Base-by-base conservation (phyloP, 2,329 filamentous ascomycete species). In the Alternaria sp. region DNA sequence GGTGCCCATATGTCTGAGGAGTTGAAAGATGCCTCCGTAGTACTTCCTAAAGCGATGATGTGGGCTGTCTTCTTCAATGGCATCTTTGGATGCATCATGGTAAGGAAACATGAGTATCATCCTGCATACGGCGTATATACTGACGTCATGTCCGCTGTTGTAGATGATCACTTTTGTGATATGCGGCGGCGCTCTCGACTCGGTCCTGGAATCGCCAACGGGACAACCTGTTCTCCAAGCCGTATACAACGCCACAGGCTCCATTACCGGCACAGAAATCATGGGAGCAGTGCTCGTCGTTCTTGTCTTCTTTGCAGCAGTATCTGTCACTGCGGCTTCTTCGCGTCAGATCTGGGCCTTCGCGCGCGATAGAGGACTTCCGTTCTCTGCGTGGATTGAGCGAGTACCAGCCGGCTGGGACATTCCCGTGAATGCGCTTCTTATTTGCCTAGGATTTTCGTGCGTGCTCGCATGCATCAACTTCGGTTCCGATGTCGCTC, bases 391-490 rank as follows among this genome's bases (percentile, higher is more conserved):
- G 16, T 73, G 67, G 63, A 58, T 77, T 18, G 66, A 71, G 20
- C 52, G 66, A 30, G 71, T 75, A 34, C 63, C 58, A 16, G 48
- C 60, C 18, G 50, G 53, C n/a, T 83, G 41, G 75, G 67, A 74
- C 45, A 64, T 74, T 32, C 71, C 70, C 18, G 59, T 73, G 22
- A 77, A 74, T 44, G 63, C 72, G 3, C 54, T 77, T 10, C 56
- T 74, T 14, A 62, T 78, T 45, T 76, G 75, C 3, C 68, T 66
- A 30, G 77, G 80, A 32, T 67, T 43, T 65, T 79, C 53, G 72
- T 72, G 77, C 18, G 64, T 79, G 48, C 72, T 81, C 28, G 73
- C 74, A 12, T 75, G 65, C 50, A 83, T 85, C 75, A 81, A 81
- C 61, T 77, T 82, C 58, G 79, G 80, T 57, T 79, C 76, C 10